Evolutionary conservation across 305 asterid species (phyloP), one percentile per base, ranked within the genome.

Genomic region (Lippia alba): DNA sequence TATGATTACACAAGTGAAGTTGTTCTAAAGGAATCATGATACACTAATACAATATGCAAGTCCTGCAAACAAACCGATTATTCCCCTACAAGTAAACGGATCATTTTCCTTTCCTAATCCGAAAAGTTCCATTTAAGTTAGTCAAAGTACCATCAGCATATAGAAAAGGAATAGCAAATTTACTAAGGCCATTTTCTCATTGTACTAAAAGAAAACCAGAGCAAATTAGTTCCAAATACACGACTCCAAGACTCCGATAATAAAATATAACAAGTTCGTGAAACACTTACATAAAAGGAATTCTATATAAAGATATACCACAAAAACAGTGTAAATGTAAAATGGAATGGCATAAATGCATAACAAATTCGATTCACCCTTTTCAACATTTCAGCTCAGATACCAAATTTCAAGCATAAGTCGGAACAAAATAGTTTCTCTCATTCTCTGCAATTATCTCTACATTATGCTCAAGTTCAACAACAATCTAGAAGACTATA

Each of bases 381-480:
- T 69, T 16, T n/a, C 9, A 11, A 9, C 19, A 69, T 45, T 55
- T 57, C 64, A 57, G 32, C 11, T 57, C 36, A 18, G 41, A 55
- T 32, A 32, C 14, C 54, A 9, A 36, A 53, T 53, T 39, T 12
- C 54, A 12, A 10, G 49, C 59, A 24, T 6, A 46, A 48, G 15
- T 8, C 17, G 46, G 71, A 39, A 36, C 39, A 8, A 53, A 36
- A 36, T 39, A 18, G 10, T 49, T 50, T 50, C 19, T 0, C 54
- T 17, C 34, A 0, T 19, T 40, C 19, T 1, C 41, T 53, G 40
- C 50, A 33, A 50, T 50, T 12, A 36, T 11, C 18, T 19, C 19
- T 3, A n/a, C 11, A 44, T 20, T 11, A 40, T 56, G 33, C 44
- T 24, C 30, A 24, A 24, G 30, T 24, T 24, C 30, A 24, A 67